Conservation (phyloP, 768 basidiomycete genomes). For the Termitomyces sp. region DNA sequence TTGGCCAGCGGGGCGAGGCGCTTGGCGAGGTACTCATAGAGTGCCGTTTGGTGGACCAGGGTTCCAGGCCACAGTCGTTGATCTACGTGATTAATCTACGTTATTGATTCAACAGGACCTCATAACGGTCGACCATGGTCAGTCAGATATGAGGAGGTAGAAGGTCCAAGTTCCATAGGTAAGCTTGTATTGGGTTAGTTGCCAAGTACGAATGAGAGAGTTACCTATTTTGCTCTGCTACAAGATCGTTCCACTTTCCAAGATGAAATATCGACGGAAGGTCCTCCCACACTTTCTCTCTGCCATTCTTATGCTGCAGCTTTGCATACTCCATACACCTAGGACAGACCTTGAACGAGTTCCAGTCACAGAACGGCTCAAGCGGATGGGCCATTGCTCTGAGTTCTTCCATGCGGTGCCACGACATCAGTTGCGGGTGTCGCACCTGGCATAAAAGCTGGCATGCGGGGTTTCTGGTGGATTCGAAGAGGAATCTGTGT, state of each 20-base stretch:
- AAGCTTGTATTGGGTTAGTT: background rate
- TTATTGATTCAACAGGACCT: too few species aligned
- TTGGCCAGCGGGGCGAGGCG: constrained; percentile 25
- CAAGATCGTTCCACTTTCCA: constrained; percentile 33
- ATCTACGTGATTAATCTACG: constrained; percentile 27
- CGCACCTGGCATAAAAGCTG: constrained; percentile 20
- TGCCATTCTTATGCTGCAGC: constrained; percentile 24
- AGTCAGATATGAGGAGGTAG: background rate
- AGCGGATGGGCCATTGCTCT: constrained; percentile 31
- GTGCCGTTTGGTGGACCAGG: constrained; percentile 33
- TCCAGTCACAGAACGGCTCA: constrained; percentile 30
- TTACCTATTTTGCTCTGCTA: constrained; percentile 27
- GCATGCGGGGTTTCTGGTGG: constrained; percentile 24
- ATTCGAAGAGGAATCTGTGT: constrained; percentile 30
- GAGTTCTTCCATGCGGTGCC: constrained; percentile 29
- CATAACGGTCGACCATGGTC: background rate
- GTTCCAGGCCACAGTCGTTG: constrained; percentile 29
- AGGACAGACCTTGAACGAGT: constrained; percentile 22
- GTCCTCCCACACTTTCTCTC: constrained; percentile 31
- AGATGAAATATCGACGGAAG: constrained; percentile 31
- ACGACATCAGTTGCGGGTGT: constrained; percentile 18
- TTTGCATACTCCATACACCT: constrained; percentile 25
- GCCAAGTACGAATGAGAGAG: background rate
- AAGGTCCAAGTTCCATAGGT: background rate
- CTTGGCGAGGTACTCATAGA: constrained; percentile 14